A percentile compares a stretch with the other conserved stretches of the same genome.
Conservation (phyloP, 169 alveolate genomes). For the Plasmodium inui region DNA sequence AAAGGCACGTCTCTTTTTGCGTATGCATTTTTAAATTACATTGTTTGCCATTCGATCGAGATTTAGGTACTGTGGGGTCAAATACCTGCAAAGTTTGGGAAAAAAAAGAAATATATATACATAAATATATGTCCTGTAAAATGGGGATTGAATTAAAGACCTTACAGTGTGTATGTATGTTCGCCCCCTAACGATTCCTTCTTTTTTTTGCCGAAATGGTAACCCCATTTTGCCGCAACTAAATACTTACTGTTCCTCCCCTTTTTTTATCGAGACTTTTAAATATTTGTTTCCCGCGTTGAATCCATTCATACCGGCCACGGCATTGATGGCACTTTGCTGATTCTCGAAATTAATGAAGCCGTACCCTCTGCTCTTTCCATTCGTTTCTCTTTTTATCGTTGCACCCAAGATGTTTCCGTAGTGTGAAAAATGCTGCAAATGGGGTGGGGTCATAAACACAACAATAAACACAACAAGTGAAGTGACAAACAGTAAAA, state of each 20-base stretch:
- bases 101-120: neutral
- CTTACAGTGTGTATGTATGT: neutral
- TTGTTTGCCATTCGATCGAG: slow-evolving; percentile 52
- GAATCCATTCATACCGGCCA: slow-evolving; percentile 88
- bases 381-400: slow-evolving; percentile 85
- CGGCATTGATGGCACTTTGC: slow-evolving; percentile 90
- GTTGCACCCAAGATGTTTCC: slow-evolving; percentile 89
- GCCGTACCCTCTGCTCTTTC: slow-evolving; percentile 91
- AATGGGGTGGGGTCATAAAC: neutral
- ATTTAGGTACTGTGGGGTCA: slow-evolving; percentile 67
- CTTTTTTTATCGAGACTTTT: slow-evolving; percentile 90
- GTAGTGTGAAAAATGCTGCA: slow-evolving; percentile 86
- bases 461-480: neutral
- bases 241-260: slow-evolving; percentile 87
- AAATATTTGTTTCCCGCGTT: slow-evolving; percentile 88
- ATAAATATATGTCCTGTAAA: neutral
- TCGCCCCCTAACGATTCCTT: neutral
- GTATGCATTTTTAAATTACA: slow-evolving; percentile 28
- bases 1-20: neutral
- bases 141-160: neutral
- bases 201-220: neutral
- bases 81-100: slow-evolving; percentile 11
- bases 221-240: neutral
- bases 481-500: neutral
- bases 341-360: slow-evolving; percentile 91